Evolutionary conservation across 2,329 filamentous ascomycete species (phyloP).

Genomic region (Apiospora phragmitis): DNA sequence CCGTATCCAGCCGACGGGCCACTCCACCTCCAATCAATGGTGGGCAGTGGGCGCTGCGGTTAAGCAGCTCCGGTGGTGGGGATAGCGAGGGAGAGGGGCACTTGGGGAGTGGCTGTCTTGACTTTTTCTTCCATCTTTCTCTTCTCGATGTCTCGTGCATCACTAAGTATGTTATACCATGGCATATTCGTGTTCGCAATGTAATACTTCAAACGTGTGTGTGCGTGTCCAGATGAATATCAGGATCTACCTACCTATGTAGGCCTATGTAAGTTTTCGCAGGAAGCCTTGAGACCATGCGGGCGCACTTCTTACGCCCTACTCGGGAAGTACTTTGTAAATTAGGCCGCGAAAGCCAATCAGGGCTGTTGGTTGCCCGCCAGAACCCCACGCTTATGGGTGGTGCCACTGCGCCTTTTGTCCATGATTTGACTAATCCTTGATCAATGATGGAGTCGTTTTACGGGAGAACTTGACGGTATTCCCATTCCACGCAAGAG

Average conservation of each 20-base stretch:
- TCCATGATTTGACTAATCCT: not conserved
- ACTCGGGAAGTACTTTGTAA: not conserved
- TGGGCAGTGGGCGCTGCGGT: not conserved
- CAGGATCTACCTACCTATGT: not conserved
- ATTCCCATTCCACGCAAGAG: not conserved
- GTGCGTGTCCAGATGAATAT: not conserved
- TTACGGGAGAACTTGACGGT: not conserved
- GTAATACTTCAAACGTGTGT: not conserved
- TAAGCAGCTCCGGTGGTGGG: not conserved
- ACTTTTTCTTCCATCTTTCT: not conserved
- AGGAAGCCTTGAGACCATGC: not conserved
- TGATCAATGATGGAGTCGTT: conserved; percentile 7
- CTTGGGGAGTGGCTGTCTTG: not conserved
- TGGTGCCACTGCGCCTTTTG: conserved; percentile 4
- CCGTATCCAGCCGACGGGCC: not conserved
- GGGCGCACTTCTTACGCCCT: not conserved
- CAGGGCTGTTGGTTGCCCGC: not conserved
- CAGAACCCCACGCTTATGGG: not conserved
- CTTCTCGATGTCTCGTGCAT: not conserved
- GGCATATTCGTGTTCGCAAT: not conserved
- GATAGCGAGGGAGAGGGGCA: not conserved
- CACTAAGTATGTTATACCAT: no score
- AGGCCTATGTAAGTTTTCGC: not conserved
- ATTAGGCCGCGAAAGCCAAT: not conserved
- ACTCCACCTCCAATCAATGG: not conserved